A percentile compares a stretch with the other conserved stretches of the same genome.
Conservation (phyloP, 164 flowering plant species). For the Platanus orientalis region DNA sequence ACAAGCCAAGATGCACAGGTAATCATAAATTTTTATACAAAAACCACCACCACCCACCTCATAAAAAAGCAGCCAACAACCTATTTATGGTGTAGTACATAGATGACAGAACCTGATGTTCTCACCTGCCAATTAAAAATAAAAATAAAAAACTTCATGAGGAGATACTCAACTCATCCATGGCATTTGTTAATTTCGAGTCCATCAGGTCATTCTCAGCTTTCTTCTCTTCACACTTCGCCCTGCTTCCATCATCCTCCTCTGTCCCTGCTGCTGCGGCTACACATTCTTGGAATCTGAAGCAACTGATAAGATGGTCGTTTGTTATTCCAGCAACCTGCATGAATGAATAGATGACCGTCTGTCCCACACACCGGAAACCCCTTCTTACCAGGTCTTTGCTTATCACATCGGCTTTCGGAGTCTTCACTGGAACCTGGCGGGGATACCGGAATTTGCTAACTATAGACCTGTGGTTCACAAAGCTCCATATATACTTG, state of each 20-base stretch:
- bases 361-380: conserved; percentile 34
- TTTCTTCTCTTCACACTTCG: conserved; percentile 12
- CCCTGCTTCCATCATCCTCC: conserved; percentile 5
- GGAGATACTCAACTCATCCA: conserved; percentile 18
- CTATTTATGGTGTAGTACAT: conserved; percentile 20
- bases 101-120: conserved; percentile 14
- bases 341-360: conserved; percentile 37
- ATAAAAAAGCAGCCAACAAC: conserved; percentile 3
- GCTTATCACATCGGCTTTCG: conserved; percentile 36
- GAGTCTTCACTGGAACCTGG: conserved; percentile 34
- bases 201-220: conserved; percentile 7
- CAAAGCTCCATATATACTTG: conserved; percentile 36
- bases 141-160: too few relatives aligned
- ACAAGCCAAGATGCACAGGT: conserved; percentile 12
- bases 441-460: conserved; percentile 33
- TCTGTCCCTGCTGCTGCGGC: conserved; percentile 5
- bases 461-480: conserved; percentile 27
- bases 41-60: conserved; percentile 3
- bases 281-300: conserved; percentile 30
- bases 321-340: conserved; percentile 35
- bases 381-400: conserved; percentile 36
- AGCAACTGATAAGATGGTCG: conserved; percentile 35
- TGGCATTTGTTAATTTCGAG: conserved; percentile 13
- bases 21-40: conserved; percentile 1
- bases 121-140: too few relatives aligned